Base-by-base conservation (phyloP, 495 filamentous ascomycete genomes). In the Aspergillus conjunctus region DNA sequence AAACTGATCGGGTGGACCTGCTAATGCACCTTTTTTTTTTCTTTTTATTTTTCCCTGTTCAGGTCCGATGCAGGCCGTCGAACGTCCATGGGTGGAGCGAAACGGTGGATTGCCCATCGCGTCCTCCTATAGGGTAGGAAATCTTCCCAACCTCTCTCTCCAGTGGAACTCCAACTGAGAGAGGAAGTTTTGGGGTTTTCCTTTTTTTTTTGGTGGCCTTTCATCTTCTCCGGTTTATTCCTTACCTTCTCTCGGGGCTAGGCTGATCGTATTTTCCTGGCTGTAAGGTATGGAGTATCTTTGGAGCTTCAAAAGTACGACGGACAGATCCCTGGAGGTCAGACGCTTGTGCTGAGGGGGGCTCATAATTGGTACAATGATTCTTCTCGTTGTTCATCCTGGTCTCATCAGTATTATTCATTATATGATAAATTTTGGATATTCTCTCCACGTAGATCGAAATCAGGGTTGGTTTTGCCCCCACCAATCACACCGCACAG, bases 51-150 rank as follows among this genome's bases (percentile, higher is more conserved):
- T 26, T 26, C 15, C 15, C 30, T 26, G 5, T 30, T 26, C 51
- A n/a, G 46, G 12, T 8, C 37, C 6, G 12, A 46, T 31, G 14
- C 31, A 32, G 56, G 32, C 52, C 52, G 56, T 43, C 17, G 21
- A 8, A 22, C 37, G 41, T 30, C 59, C 53, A 62, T 62, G 59
- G 59, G 54, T 57, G 59, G 53, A 52, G 46, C 48, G 48, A 61
- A 49, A 61, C 33, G 33, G 37, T 58, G 45, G 45, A 49, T n/a
- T 41, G 11, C 0, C 11, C 37, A 21, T 44, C 44, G 10, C 15
- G 21, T 30, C 14, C 39, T 39, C 55, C 12, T 20, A 50, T 55
- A 44, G 53, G 53, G 22, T 44, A 31, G 20, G n/a, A 48, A 41
- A 33, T 2, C 12, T 41, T 9, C 1, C 37, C 37, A 41, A 14